Evolutionary conservation across 441 rosid species (phyloP).

Genomic region (Sinapis alba): DNA sequence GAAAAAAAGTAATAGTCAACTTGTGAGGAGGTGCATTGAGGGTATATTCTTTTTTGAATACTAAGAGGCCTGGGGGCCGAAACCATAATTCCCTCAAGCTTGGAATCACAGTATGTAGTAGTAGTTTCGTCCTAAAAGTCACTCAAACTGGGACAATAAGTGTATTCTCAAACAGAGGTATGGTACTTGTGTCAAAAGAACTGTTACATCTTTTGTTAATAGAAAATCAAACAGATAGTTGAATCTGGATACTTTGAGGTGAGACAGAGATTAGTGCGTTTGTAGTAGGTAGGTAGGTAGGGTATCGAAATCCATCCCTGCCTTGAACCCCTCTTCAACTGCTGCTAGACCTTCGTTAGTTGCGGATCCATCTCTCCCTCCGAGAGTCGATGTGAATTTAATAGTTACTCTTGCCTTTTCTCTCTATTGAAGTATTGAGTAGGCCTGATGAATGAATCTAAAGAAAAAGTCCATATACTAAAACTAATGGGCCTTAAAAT

Average conservation of each 20-base stretch:
- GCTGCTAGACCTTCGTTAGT: slow-evolving; percentile 71
- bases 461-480: neutral
- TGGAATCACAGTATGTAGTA: too few relatives aligned
- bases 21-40: slow-evolving; percentile 59
- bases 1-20: slow-evolving; percentile 68
- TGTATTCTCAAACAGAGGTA: slow-evolving; percentile 71
- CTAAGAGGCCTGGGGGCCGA: too few relatives aligned
- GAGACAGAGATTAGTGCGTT: slow-evolving; percentile 58
- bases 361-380: slow-evolving; percentile 72
- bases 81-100: too few relatives aligned
- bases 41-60: slow-evolving; percentile 55
- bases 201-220: neutral
- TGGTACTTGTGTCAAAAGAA: slow-evolving; percentile 70
- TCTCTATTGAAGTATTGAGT: neutral
- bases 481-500: neutral
- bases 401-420: neutral
- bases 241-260: slow-evolving; percentile 64
- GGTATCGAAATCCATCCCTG: slow-evolving; percentile 67
- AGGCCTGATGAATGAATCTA: neutral
- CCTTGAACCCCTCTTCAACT: slow-evolving; percentile 73
- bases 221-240: neutral
- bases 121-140: too few relatives aligned
- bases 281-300: neutral
- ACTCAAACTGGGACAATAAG: too few relatives aligned
- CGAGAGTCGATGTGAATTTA: neutral